Evolutionary conservation across 2,329 filamentous ascomycete genomes (phyloP).

Genomic region (Colletotrichum sp.): DNA sequence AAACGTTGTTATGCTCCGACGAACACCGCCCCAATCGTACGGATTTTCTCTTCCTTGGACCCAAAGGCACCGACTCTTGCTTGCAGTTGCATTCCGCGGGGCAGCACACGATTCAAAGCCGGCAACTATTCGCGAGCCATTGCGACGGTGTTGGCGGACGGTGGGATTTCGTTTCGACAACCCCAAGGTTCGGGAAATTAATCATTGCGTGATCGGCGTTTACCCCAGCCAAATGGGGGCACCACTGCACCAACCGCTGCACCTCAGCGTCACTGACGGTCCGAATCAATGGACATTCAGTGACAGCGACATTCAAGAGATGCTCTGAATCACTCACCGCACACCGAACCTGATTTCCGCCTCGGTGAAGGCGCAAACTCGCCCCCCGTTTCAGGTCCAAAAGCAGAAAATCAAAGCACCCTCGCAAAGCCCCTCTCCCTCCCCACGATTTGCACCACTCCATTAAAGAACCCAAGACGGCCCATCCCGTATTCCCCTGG

Average conservation of each 20-base stretch:
- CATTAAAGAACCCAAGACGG: background rate
- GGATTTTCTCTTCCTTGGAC: background rate
- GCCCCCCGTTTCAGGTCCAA: background rate
- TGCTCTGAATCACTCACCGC: background rate
- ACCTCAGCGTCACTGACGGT: background rate
- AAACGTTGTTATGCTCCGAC: background rate
- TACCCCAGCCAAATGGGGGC: background rate
- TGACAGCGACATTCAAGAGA: background rate
- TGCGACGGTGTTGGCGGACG: background rate
- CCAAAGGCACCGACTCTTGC: rapidly evolving
- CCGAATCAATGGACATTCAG: background rate
- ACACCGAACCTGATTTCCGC: background rate
- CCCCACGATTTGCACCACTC: background rate
- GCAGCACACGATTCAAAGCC: background rate
- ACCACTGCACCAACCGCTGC: background rate
- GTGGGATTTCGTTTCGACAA: background rate
- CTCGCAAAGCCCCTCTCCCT: background rate
- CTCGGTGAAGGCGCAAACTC: background rate
- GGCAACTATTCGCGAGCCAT: background rate
- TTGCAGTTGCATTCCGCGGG: background rate
- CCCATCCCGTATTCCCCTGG: background rate
- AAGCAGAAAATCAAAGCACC: background rate
- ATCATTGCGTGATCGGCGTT: background rate
- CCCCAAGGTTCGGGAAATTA: background rate
- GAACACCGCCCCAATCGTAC: background rate